Evolutionary conservation across 176 grass and related monocot species (phyloP).

Genomic region (Cocos nucifera): DNA sequence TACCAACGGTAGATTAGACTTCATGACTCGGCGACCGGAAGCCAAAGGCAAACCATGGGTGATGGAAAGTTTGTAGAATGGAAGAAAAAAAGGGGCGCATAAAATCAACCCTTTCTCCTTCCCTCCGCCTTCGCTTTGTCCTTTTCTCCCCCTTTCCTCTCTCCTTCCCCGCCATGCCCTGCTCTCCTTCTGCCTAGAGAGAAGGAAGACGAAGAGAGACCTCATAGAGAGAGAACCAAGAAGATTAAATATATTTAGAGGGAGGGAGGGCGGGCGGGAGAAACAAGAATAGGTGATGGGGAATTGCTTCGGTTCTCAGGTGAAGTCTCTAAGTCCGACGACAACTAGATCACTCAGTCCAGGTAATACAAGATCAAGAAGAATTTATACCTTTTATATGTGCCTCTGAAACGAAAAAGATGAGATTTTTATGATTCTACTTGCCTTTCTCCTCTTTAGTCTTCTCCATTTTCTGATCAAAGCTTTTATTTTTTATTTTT

Average conservation of each 20-base stretch:
- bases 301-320: not conserved
- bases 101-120: slow-evolving; percentile 3
- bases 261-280: not conserved
- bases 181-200: slow-evolving; percentile 1
- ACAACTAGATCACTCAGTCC: not conserved
- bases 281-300: not conserved
- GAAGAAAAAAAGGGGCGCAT: too few species aligned
- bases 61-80: too few species aligned
- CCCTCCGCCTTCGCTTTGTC: too few species aligned
- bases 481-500: too few species aligned
- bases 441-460: too few species aligned
- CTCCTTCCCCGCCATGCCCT: not conserved
- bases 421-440: too few species aligned
- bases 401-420: not conserved
- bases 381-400: not conserved
- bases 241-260: slow-evolving; percentile 20
- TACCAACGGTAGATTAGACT: too few species aligned
- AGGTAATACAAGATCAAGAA: not conserved
- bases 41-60: too few species aligned
- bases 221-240: not conserved
- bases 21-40: too few species aligned
- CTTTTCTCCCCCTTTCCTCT: slow-evolving; percentile 6
- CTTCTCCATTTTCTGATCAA: too few species aligned
- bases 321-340: not conserved
- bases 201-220: not conserved